Evolutionary conservation across 2,329 filamentous ascomycete species (phyloP).

Genomic region (Ustilaginoidea virens): DNA sequence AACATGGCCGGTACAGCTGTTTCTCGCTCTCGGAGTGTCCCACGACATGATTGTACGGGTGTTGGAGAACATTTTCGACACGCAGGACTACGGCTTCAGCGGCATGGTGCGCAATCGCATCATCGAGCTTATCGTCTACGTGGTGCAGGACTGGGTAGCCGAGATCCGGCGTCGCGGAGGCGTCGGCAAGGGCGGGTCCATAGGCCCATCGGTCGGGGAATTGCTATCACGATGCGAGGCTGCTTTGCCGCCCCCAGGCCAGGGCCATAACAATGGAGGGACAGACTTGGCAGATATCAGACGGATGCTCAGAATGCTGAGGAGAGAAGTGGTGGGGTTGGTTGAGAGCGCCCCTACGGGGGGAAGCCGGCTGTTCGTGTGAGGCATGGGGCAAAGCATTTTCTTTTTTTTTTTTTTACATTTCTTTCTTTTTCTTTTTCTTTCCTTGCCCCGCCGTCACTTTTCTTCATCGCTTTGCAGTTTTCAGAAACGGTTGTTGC

Average conservation of each 20-base stretch:
- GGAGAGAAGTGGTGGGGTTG: constrained; percentile 28
- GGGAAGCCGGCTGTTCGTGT: constrained; percentile 31
- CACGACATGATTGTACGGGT: constrained; percentile 40
- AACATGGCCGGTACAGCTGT: constrained; percentile 41
- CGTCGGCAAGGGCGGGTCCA: constrained; percentile 20
- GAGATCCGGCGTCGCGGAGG: constrained; percentile 33
- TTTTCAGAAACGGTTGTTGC: too few species aligned
- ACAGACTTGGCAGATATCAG: constrained; percentile 28
- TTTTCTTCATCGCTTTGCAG: not conserved
- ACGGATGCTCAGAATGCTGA: constrained; percentile 24
- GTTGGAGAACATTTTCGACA: constrained; percentile 40
- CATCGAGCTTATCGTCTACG: constrained; percentile 37
- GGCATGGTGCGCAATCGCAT: constrained; percentile 32
- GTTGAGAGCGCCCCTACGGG: constrained; percentile 25
- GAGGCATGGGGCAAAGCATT: constrained; percentile 6
- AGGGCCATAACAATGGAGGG: constrained; percentile 28
- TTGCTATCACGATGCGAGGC: constrained; percentile 34
- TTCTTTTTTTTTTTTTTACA: constrained; percentile 2
- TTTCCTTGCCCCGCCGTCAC: not conserved
- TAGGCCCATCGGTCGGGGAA: constrained; percentile 30
- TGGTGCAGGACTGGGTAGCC: constrained; percentile 32
- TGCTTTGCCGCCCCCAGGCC: constrained; percentile 22
- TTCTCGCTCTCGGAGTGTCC: constrained; percentile 38
- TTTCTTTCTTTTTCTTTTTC: not conserved
- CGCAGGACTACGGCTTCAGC: constrained; percentile 43